Evolutionary conservation across 2,329 filamentous ascomycete genomes (phyloP), one percentile per base, ranked within the genome.

Genomic region (Ceratocystis eucalypticola): DNA sequence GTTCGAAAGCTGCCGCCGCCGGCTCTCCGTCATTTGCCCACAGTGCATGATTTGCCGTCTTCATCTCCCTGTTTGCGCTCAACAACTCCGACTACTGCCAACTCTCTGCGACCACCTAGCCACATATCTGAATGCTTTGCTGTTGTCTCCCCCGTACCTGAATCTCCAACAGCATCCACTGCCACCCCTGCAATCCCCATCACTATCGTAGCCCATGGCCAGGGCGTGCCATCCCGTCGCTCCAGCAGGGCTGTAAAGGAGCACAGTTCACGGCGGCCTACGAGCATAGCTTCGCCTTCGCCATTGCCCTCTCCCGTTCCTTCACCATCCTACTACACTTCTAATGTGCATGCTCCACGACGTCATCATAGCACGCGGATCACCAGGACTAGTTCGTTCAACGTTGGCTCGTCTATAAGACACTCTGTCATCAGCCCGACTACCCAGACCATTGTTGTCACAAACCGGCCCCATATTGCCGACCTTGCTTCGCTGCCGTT

Each of bases 1-100:
- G 20, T 59, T 7, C 53, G 66, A 12, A 67, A 65, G 48, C 55
- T 66, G 53, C 66, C 66, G 8, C 66, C 53, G 25, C 61, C 66
- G 1, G 62, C 66, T 7, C 50, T 65, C 10, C 48, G 50, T 5
- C 61, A 62, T 12, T 62, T 67, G 10, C 66, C 62, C 53, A 66
- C 65, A 33, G 61, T 66, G 7, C 57, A 66, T 25, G 65, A 66
- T 48, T 63, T 44, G 2, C 65, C 65, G 10, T 33, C 62, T 55
- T 28, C 53, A 33, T 41, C 41, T 20, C 44, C 48, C 37, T 10
- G 7, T 30, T 57, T 45, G 37, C 25, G 20, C 17, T 20, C 59
- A 12, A 62, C 62, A 15, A 61, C 66, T 5, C 61, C 62, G n/a
- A 37, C 33, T 33, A 41, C 25, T 37, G 46, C 62, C 17, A 25